Conservation (phyloP, 371 early-diverging fungal genomes). For the Mortierella sp. region DNA sequence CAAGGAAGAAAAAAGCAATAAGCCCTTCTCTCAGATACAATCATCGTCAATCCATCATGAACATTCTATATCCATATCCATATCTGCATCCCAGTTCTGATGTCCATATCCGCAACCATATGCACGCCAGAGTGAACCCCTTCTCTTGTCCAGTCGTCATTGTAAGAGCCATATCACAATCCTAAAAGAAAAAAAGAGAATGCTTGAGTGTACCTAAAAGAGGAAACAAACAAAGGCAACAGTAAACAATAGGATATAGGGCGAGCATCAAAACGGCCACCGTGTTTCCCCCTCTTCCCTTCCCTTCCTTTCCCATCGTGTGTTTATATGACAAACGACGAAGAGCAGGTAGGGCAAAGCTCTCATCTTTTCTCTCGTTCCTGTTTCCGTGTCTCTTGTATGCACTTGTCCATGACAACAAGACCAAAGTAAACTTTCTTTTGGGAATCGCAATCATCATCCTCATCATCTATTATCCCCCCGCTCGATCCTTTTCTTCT, state of each 20-base stretch:
- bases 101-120: not conserved
- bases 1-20: not conserved
- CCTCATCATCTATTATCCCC: not conserved
- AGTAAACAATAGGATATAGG: not conserved
- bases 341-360: not conserved
- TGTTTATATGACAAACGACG: not conserved
- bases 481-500: conserved; percentile 6
- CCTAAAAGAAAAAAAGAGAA: not conserved
- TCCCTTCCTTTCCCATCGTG: not conserved
- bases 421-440: not conserved
- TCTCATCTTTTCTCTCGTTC: not conserved
- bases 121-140: not conserved
- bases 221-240: not conserved
- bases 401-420: conserved; percentile 10
- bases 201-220: not conserved
- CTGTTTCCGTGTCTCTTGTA: not conserved
- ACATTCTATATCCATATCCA: not conserved
- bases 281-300: not conserved
- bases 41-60: not conserved
- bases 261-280: not conserved
- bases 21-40: not conserved
- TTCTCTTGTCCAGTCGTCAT: not conserved
- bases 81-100: no score
- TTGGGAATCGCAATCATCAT: not conserved
- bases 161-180: not conserved